Base-by-base conservation (phyloP, 2,329 filamentous ascomycete genomes). In the Diaporthe vaccinii region DNA sequence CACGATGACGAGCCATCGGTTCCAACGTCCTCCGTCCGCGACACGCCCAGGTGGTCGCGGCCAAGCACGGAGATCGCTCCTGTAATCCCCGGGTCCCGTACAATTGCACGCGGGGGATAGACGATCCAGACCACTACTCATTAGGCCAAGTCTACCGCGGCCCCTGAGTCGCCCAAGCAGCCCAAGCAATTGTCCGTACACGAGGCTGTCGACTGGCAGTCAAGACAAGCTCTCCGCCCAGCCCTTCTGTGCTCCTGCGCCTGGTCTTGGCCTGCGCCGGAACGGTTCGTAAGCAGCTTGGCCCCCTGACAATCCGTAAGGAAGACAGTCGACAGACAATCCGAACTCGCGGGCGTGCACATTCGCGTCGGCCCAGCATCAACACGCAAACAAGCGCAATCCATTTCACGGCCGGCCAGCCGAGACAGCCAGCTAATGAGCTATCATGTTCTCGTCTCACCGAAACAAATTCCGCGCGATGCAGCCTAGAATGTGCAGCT, bases 201-300 rank as follows among this genome's bases (percentile, higher is more conserved):
- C 62, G 62, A 49, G 31, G 31, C 46, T 25, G 10, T 53, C 31
- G 44, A 51, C 31, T n/a, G 46, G 34, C 49, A 41, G 65, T 69
- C 46, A 55, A 55, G 65, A 69, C 65, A 69, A 69, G 65, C 65
- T 69, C 65, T 68, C 20, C 15, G 65, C 46, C 65, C 65, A 53
- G 59, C 44, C 65, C 65, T 25, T 68, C 22, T 20, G 22, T 53
- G 46, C 46, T 53, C 65, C 65, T 53, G 46, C 36, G 36, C 65
- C 65, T 68, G 65, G 34, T 17, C 65, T 69, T 69, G 46, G 65
- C 65, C n/a, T 20, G 49, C 65, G 28, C 34, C 49, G 46, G 46
- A 69, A 39, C 34, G 3, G 65, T 28, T 41, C 31, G 65, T 25
- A 28, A 55, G 65, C 46, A 53, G n/a, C 65, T 41, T 55, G 65